Evolutionary conservation across 495 filamentous ascomycete species (phyloP).

Genomic region (Cairneyella variabilis): DNA sequence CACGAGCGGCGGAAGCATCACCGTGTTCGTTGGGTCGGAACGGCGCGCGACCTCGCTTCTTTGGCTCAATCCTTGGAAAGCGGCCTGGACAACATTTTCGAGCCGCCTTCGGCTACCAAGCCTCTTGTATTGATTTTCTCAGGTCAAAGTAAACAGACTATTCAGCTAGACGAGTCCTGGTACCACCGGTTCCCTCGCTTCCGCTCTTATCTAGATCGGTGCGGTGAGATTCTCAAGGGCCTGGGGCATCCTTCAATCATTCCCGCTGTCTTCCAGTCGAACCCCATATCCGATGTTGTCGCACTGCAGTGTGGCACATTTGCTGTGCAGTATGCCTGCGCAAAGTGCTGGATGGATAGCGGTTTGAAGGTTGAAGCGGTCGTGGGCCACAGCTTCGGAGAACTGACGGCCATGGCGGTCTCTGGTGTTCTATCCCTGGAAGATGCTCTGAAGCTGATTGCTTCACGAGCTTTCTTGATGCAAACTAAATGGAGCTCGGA

Average conservation of each 20-base stretch:
- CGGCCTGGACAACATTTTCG: background rate
- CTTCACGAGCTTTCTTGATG: slow-evolving; percentile 37
- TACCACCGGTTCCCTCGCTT: background rate
- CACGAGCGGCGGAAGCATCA: background rate
- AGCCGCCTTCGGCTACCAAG: background rate
- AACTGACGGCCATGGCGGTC: slow-evolving; percentile 40
- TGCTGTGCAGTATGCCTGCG: slow-evolving; percentile 44
- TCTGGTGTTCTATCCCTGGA: slow-evolving; percentile 32
- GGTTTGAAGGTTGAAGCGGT: slow-evolving; percentile 35
- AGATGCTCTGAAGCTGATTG: slow-evolving; percentile 36
- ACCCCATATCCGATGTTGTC: slow-evolving; percentile 33
- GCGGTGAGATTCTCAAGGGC: background rate
- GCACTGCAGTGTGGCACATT: slow-evolving; percentile 41
- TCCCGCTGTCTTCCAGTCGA: slow-evolving; percentile 38
- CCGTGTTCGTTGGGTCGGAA: background rate
- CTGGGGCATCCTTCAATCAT: slow-evolving; percentile 22
- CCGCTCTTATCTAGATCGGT: slow-evolving; percentile 7
- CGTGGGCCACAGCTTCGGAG: slow-evolving; percentile 50
- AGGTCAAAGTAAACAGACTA: slow-evolving; percentile 28
- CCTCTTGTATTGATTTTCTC: slow-evolving; percentile 30
- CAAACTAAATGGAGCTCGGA: slow-evolving; percentile 35
- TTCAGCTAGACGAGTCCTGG: slow-evolving; percentile 12
- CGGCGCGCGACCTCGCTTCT: background rate
- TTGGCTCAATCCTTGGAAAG: background rate
- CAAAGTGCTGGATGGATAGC: slow-evolving; percentile 43